Conservation (phyloP, 176 grass and related monocot genomes). For the Chrysopogon serrulatus region DNA sequence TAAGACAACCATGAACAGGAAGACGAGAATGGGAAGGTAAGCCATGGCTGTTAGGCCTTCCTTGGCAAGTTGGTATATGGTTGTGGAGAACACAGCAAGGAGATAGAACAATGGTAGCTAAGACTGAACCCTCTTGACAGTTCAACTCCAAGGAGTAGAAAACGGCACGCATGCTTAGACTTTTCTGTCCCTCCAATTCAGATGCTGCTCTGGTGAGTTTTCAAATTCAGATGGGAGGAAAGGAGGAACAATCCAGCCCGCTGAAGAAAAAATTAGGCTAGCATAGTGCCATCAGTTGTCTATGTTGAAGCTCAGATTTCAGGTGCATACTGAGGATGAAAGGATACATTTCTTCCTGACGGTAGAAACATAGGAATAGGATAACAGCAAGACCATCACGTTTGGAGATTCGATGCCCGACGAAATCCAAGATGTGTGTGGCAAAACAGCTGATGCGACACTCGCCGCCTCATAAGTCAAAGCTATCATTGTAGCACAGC, state of each 20-base stretch:
- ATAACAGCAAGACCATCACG: neutral
- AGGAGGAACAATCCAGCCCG: neutral
- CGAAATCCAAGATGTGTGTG: neutral
- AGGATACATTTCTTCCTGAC: neutral
- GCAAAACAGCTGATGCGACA: neutral
- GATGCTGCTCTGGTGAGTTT: neutral
- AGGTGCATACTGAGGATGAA: neutral
- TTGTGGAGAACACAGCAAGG: neutral
- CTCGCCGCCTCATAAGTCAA: neutral
- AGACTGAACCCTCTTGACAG: neutral
- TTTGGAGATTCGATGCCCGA: neutral
- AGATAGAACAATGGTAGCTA: neutral
- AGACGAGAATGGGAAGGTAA: neutral
- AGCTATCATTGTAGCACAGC: neutral
- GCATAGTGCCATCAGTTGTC: neutral
- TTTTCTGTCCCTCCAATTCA: neutral
- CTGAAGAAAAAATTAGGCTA: neutral
- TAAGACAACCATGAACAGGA: neutral
- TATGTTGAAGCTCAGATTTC: neutral
- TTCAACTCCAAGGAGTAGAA: neutral
- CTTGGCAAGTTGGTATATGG: neutral
- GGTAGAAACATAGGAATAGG: neutral
- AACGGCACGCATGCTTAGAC: neutral
- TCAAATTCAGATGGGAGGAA: neutral
- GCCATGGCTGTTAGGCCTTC: slow-evolving; percentile 8